phyloP scores from a whole-genome alignment of 2,329 filamentous ascomycete species.

The Lasiodiplodia hormozganensis region DNA sequence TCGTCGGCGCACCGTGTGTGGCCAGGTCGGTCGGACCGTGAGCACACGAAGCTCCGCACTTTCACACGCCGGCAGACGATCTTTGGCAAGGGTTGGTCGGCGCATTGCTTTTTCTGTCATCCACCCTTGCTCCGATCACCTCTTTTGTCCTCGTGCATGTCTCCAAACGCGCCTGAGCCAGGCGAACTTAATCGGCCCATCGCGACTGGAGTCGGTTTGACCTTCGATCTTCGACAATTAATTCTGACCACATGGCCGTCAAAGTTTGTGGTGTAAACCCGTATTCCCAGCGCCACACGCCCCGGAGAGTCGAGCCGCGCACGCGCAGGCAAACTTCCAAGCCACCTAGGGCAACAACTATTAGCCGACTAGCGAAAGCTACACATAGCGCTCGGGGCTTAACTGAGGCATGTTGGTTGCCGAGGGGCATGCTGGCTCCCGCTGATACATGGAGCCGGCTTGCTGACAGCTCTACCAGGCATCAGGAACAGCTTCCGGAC shows the following conservation, averaged over 20 bases:
- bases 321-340: too few species aligned
- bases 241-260: background rate
- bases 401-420: background rate
- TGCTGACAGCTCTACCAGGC: background rate
- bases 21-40: conserved; percentile 16
- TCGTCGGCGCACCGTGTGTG: conserved; percentile 8
- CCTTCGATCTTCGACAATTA: conserved; percentile 2
- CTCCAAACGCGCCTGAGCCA: conserved; percentile 2
- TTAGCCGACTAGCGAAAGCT: conserved; percentile 13
- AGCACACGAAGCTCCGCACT: conserved; percentile 7
- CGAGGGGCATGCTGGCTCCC: background rate
- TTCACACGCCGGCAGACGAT: conserved; percentile 19
- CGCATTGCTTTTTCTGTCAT: conserved; percentile 14
- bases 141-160: conserved; percentile 10
- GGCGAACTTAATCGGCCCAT: conserved; percentile 11
- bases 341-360: conserved; percentile 4
- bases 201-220: background rate
- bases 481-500: background rate
- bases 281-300: too few species aligned
- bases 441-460: background rate
- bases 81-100: conserved; percentile 5
- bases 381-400: background rate
- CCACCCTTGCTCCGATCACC: conserved; percentile 21
- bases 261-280: background rate
- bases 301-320: too few species aligned